Conservation (phyloP, 768 basidiomycete genomes). For the Tephrocybe sp. region DNA sequence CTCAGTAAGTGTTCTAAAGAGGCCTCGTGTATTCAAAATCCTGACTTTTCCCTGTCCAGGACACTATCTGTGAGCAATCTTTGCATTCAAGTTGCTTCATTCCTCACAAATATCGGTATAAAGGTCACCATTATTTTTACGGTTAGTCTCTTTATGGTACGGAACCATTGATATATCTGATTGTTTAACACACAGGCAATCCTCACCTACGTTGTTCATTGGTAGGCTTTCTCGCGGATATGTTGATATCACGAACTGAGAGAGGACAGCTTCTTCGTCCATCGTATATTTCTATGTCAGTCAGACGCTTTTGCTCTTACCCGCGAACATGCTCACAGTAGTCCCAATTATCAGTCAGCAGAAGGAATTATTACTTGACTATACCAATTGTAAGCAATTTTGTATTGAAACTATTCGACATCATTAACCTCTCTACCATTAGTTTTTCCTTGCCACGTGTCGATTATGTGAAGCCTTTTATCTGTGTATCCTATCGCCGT, state of each 20-base stretch:
- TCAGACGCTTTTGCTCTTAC: no score
- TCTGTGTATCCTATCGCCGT: not conserved
- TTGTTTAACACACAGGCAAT: slow-evolving; percentile 15
- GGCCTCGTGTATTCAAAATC: not conserved
- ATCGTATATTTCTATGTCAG: slow-evolving; percentile 26
- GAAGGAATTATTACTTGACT: slow-evolving; percentile 21
- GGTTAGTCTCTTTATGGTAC: slow-evolving; percentile 1
- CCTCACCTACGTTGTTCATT: slow-evolving; percentile 29
- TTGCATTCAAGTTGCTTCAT: not conserved
- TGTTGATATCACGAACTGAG: not conserved
- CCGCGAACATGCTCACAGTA: not conserved
- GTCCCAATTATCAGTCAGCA: slow-evolving; percentile 21
- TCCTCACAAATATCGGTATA: not conserved
- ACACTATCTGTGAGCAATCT: slow-evolving; percentile 7
- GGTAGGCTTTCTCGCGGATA: slow-evolving; percentile 14
- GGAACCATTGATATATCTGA: not conserved
- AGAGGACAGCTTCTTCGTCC: slow-evolving; percentile 23
- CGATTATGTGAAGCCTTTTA: slow-evolving; percentile 20
- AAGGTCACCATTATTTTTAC: slow-evolving; percentile 22
- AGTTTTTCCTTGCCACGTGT: slow-evolving; percentile 24
- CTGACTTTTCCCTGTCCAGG: not conserved
- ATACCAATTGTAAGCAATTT: slow-evolving; percentile 23
- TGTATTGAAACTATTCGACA: not conserved
- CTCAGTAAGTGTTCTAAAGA: slow-evolving; percentile 19
- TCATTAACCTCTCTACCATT: not conserved